Percentiles rank a stretch among this genome's conserved stretches.
Conservation (phyloP, 306 rosid genomes). For the Quercus cerris region DNA sequence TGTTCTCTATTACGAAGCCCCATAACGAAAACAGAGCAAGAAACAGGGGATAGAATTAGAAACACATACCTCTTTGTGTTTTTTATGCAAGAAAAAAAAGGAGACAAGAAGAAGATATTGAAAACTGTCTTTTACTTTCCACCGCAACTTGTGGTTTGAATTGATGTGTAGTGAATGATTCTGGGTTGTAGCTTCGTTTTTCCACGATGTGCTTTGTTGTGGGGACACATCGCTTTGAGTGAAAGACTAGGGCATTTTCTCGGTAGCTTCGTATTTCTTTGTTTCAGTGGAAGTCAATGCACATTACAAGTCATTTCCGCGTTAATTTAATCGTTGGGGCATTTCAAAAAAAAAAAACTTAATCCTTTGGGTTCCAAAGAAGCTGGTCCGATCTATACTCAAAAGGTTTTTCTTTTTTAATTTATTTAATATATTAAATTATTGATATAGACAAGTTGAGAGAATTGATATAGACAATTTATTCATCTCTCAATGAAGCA, state of each 20-base stretch:
- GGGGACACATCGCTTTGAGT: slow-evolving; percentile 7
- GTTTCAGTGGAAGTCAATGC: slow-evolving; percentile 1
- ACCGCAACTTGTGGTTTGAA: neutral
- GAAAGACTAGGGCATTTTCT: slow-evolving; percentile 8
- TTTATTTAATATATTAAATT: no score
- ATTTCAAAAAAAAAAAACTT: neutral
- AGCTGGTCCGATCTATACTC: neutral
- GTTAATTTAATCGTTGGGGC: neutral
- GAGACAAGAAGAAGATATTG: neutral
- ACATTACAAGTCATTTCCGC: slow-evolving; percentile 10
- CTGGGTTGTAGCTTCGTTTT: neutral
- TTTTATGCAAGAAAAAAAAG: neutral
- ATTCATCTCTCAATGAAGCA: no score
- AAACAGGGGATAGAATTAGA: neutral
- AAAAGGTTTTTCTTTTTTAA: no score
- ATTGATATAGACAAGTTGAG: no score
- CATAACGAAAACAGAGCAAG: slow-evolving; percentile 13
- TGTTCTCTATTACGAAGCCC: neutral
- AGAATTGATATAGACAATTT: no score
- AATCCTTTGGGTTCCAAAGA: neutral
- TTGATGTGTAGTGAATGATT: neutral
- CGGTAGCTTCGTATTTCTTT: slow-evolving; percentile 7
- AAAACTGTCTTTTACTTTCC: neutral
- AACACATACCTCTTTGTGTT: slow-evolving; percentile 1
- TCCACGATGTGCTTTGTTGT: neutral